These are phyloP conservation scores for Zarea fungicola DNA, from an alignment of 2,329 filamentous ascomycete species.

Conservation along the genomic window DNA sequence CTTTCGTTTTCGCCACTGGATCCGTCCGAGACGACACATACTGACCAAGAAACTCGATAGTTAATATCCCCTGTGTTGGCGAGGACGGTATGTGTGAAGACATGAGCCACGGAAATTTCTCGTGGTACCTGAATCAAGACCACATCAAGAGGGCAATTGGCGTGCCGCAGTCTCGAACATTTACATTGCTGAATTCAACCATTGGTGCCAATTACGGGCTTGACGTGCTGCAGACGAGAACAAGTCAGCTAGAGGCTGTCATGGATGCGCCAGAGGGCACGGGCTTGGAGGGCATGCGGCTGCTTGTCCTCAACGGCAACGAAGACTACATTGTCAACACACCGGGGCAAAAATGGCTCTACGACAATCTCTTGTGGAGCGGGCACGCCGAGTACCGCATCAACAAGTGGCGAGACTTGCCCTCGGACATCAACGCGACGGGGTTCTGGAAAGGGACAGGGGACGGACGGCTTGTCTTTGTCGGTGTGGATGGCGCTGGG, in stretches of 20 bases:
- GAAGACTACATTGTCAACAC: slow-evolving; percentile 18
- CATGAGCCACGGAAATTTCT: slow-evolving; percentile 19
- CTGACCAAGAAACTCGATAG: slow-evolving; percentile 21
- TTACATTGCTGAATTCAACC: background rate
- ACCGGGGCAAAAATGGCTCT: slow-evolving; percentile 28
- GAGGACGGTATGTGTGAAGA: slow-evolving; percentile 16
- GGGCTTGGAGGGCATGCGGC: slow-evolving; percentile 9
- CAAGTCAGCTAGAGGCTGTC: background rate
- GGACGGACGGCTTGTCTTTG: slow-evolving; percentile 17
- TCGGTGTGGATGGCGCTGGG: slow-evolving; percentile 31
- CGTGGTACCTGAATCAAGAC: slow-evolving; percentile 18
- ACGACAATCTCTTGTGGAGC: slow-evolving; percentile 35
- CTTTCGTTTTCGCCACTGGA: slow-evolving; percentile 17
- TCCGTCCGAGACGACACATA: slow-evolving; percentile 21
- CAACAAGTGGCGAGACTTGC: slow-evolving; percentile 18
- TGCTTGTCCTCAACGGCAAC: slow-evolving; percentile 18
- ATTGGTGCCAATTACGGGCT: background rate
- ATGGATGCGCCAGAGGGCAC: slow-evolving; percentile 1
- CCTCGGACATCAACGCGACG: background rate
- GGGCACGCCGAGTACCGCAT: slow-evolving; percentile 36
- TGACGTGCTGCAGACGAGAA: background rate
- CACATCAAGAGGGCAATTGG: slow-evolving; percentile 16
- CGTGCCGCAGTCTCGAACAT: slow-evolving; percentile 15
- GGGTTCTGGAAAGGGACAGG: slow-evolving; percentile 15
- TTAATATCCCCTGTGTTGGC: slow-evolving; percentile 16